phyloP scores from a whole-genome alignment of 2,329 filamentous ascomycete genomes.

The Fusarium circinatum region DNA sequence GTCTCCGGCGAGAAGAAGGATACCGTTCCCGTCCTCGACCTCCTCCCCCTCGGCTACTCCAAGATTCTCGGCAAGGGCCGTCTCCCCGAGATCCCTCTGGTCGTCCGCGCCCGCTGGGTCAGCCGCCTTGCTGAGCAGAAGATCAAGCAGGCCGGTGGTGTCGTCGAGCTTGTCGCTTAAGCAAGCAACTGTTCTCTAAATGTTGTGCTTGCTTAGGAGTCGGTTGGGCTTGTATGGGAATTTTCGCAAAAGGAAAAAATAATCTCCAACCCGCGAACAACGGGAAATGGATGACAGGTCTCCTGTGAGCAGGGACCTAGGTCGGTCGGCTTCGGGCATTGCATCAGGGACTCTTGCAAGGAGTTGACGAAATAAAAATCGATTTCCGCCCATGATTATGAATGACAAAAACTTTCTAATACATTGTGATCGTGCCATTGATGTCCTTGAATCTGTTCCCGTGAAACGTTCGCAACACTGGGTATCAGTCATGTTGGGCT shows the following conservation, averaged over 20 bases:
- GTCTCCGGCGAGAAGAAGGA: slow-evolving; percentile 81
- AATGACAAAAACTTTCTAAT: slow-evolving; percentile 1
- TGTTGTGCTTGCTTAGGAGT: slow-evolving; percentile 43
- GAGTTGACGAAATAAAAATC: slow-evolving; percentile 55
- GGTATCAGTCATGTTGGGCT: slow-evolving; percentile 29
- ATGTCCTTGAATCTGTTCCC: background rate
- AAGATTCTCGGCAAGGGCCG: slow-evolving; percentile 99
- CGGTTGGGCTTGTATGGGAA: slow-evolving; percentile 44
- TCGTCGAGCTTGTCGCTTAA: slow-evolving; percentile 93
- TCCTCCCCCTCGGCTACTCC: slow-evolving; percentile 95
- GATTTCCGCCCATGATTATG: slow-evolving; percentile 49
- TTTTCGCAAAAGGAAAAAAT: slow-evolving; percentile 44
- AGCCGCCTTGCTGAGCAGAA: slow-evolving; percentile 97
- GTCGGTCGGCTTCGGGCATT: slow-evolving; percentile 55
- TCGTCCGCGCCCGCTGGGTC: slow-evolving; percentile 95
- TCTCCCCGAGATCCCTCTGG: slow-evolving; percentile 89
- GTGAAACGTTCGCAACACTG: background rate
- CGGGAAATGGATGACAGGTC: slow-evolving; percentile 34
- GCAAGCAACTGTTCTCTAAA: slow-evolving; percentile 36
- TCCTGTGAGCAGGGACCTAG: slow-evolving; percentile 44
- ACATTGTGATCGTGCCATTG: background rate
- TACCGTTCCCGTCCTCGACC: slow-evolving; percentile 96
- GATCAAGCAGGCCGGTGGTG: slow-evolving; percentile 97
- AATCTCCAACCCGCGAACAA: slow-evolving; percentile 40
- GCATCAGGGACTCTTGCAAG: slow-evolving; percentile 55